A percentile compares a stretch with the other conserved stretches of the same genome.
phyloP scores from a whole-genome alignment of 768 basidiomycete genomes.

The Lactarius tabidus region DNA sequence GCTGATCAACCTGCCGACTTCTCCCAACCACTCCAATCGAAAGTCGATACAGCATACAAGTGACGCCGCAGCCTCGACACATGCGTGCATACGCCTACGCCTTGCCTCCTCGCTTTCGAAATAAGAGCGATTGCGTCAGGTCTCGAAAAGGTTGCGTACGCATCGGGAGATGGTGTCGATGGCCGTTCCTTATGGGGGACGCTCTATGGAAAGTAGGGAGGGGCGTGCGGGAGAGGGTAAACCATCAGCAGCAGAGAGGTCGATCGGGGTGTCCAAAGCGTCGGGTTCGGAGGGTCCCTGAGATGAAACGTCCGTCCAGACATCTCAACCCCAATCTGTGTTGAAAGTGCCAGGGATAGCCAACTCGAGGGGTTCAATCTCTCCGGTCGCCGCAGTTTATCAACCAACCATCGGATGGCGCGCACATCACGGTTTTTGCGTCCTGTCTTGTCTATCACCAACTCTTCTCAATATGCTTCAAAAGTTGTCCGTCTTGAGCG shows the following conservation, averaged over 20 bases:
- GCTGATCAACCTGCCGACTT: background rate
- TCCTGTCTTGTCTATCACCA: background rate
- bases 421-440: constrained; percentile 1
- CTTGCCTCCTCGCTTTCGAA: background rate
- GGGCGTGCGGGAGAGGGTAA: background rate
- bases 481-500: background rate
- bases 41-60: background rate
- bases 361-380: constrained; percentile 5
- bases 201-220: too few species aligned
- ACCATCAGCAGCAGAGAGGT: background rate
- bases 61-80: too few species aligned
- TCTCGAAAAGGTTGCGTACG: background rate
- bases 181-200: background rate
- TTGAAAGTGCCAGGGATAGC: constrained; percentile 13
- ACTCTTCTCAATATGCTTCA: background rate
- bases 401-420: constrained; percentile 8
- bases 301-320: constrained; percentile 1
- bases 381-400: background rate
- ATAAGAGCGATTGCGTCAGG: background rate
- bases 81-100: background rate
- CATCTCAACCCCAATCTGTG: constrained; percentile 1
- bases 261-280: background rate
- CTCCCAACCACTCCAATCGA: constrained; percentile 1
- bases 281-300: background rate
- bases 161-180: background rate